Evolutionary conservation across 176 grass and related monocot species (phyloP).

Genomic region (Canna indica): DNA sequence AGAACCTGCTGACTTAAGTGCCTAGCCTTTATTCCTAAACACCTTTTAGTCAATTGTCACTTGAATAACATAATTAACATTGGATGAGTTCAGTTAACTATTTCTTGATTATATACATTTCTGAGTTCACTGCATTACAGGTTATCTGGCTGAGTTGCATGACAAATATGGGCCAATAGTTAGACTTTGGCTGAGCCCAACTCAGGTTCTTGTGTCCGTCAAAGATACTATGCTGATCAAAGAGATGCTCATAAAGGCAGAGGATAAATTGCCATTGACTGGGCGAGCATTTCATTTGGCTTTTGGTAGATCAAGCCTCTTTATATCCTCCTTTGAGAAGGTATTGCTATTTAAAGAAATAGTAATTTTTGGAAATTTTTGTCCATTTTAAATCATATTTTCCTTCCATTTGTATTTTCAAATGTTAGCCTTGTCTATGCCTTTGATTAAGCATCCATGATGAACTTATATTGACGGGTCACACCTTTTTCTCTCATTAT

Average conservation of each 20-base stretch:
- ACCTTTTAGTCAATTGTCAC: neutral
- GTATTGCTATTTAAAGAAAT: conserved; percentile 25
- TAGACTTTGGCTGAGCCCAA: conserved; percentile 71
- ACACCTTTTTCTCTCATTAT: neutral
- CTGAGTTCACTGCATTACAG: conserved; percentile 31
- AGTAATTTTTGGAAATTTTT: conserved; percentile 1
- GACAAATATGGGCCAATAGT: conserved; percentile 75
- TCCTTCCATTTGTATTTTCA: neutral
- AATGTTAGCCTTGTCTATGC: neutral
- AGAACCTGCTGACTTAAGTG: neutral
- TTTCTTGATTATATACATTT: neutral
- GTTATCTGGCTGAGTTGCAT: conserved; percentile 66
- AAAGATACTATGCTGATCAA: conserved; percentile 62
- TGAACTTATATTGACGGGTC: neutral
- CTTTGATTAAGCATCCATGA: neutral
- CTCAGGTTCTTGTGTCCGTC: conserved; percentile 85
- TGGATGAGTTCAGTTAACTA: neutral
- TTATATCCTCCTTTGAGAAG: conserved; percentile 73
- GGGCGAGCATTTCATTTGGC: conserved; percentile 75
- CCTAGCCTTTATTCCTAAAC: neutral
- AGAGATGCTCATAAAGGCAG: conserved; percentile 64
- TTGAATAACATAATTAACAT: neutral
- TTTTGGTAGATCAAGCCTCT: conserved; percentile 67
- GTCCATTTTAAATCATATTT: neutral
- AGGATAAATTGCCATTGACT: conserved; percentile 80